Evolutionary conservation across 2,329 filamentous ascomycete species (phyloP).

Genomic region (Arthrocladium fulminans): DNA sequence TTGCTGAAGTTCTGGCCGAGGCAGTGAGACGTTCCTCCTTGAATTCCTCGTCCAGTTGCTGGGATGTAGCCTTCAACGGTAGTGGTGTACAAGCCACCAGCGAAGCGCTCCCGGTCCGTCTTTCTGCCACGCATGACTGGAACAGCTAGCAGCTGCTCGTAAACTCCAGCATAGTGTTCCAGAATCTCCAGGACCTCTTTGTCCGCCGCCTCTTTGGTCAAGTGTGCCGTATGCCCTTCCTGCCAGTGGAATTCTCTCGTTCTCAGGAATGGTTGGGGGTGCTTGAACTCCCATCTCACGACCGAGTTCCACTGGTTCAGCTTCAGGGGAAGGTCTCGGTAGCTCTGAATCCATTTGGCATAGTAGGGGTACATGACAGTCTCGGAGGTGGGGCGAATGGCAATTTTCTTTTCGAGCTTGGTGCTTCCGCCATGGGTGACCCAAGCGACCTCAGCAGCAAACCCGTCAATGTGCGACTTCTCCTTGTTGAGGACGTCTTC

Average conservation of each 20-base stretch:
- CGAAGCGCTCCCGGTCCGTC: constrained; percentile 97
- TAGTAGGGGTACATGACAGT: constrained; percentile 95
- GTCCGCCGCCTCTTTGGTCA: constrained; percentile 71
- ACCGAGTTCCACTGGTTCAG: constrained; percentile 98
- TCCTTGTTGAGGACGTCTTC: constrained; percentile 76
- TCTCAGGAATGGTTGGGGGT: constrained; percentile 73
- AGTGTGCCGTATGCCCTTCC: constrained; percentile 86
- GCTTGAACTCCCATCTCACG: constrained; percentile 95
- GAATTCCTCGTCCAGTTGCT: constrained; percentile 88
- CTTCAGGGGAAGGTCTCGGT: constrained; percentile 86
- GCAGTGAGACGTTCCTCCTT: constrained; percentile 89
- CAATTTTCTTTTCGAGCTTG: constrained; percentile 73
- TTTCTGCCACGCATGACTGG: constrained; percentile 89
- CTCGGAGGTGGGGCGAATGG: constrained; percentile 60
- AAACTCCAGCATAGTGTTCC: constrained; percentile 83
- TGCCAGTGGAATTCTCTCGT: constrained; percentile 97
- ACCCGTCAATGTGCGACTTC: constrained; percentile 97
- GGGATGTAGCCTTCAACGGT: constrained; percentile 97
- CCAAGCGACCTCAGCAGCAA: constrained; percentile 61
- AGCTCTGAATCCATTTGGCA: constrained; percentile 91
- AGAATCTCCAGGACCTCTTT: constrained; percentile 88
- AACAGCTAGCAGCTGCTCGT: constrained; percentile 86
- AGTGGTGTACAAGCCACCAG: constrained; percentile 91
- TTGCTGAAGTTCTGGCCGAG: constrained; percentile 97
- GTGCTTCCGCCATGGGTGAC: constrained; percentile 68